Base-by-base conservation (phyloP, 805 yeast species). In the Lachancea dasiensis region DNA sequence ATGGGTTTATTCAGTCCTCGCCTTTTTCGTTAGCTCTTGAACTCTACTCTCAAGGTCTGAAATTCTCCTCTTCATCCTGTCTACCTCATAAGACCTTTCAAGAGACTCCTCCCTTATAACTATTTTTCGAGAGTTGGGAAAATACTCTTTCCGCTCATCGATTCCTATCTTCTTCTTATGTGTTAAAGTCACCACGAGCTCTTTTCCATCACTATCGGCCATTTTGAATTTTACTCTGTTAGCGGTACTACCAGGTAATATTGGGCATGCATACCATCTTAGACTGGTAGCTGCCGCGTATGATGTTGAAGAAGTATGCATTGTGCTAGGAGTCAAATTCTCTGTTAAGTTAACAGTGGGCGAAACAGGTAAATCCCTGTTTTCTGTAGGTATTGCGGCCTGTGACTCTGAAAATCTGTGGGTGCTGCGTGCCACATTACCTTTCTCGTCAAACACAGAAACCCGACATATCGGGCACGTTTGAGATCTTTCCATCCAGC, bases 381-480 rank as follows among this genome's bases (percentile, higher is more conserved):
- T n/a, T n/a, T n/a, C n/a, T n/a, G n/a, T n/a, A n/a, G n/a, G n/a
- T n/a, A n/a, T n/a, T n/a, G n/a, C n/a, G n/a, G n/a, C n/a, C n/a
- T n/a, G n/a, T n/a, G n/a, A n/a, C n/a, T n/a, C n/a, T n/a, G n/a
- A n/a, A n/a, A n/a, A n/a, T n/a, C n/a, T n/a, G n/a, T n/a, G n/a
- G n/a, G n/a, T n/a, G n/a, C n/a, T 17, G 5, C 11, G 31, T 13
- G 44, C 31, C 37, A 55, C 50, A 23, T 51, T 54, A 6, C 63
- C 60, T 14, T 46, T 48, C 23, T 51, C 56, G 34, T 55, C 65
- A 45, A 77, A 70, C 2, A 86, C 94, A 8, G 77, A 74, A 21
- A 80, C 68, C 44, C 95, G 69, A 58, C 98, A 92, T 38, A 89
- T 77, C 1, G 98, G 98, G 64, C 98, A 92, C n/a, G 77, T 75